Conservation (phyloP, 2,329 filamentous ascomycete species). For the Pseudogymnoascus sp. region DNA sequence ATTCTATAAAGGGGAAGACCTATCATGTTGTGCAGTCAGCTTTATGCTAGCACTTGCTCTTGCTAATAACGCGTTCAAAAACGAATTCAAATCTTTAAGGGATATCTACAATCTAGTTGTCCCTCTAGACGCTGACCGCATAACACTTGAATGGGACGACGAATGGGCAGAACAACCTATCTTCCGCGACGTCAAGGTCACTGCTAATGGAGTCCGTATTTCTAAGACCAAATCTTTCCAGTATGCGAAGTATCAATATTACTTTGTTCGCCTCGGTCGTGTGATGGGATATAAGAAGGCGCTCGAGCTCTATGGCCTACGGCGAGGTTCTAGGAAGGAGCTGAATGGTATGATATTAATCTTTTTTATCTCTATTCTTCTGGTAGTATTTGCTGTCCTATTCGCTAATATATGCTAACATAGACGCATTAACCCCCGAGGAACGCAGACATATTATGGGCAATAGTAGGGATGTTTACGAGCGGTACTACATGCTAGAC, state of each 20-base stretch:
- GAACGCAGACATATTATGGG: conserved; percentile 18
- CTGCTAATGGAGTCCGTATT: conserved; percentile 14
- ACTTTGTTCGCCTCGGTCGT: conserved; percentile 29
- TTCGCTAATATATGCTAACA: conserved; percentile 12
- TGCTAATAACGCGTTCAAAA: conserved; percentile 21
- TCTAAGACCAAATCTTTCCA: conserved; percentile 25
- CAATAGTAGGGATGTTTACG: conserved; percentile 16
- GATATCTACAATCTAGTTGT: conserved; percentile 23
- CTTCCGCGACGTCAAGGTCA: conserved; percentile 20
- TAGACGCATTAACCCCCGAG: conserved; percentile 18
- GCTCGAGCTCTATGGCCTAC: conserved; percentile 23
- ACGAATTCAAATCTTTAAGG: conserved; percentile 17
- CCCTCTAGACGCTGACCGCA: conserved; percentile 15
- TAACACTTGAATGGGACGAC: conserved; percentile 20
- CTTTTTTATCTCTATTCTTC: not conserved
- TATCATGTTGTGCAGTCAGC: conserved; percentile 18
- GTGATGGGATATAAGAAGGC: conserved; percentile 19
- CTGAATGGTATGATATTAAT: conserved; percentile 19
- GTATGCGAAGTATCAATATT: conserved; percentile 33
- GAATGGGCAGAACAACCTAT: conserved; percentile 18
- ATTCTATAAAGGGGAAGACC: conserved; percentile 20
- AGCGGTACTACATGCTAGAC: conserved; percentile 17
- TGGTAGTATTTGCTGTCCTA: not conserved
- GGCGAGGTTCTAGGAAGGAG: conserved; percentile 20
- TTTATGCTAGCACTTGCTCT: conserved; percentile 22